Evolutionary conservation across 2,329 filamentous ascomycete species (phyloP), one percentile per base, ranked within the genome.

Genomic region (Colletotrichum musae): DNA sequence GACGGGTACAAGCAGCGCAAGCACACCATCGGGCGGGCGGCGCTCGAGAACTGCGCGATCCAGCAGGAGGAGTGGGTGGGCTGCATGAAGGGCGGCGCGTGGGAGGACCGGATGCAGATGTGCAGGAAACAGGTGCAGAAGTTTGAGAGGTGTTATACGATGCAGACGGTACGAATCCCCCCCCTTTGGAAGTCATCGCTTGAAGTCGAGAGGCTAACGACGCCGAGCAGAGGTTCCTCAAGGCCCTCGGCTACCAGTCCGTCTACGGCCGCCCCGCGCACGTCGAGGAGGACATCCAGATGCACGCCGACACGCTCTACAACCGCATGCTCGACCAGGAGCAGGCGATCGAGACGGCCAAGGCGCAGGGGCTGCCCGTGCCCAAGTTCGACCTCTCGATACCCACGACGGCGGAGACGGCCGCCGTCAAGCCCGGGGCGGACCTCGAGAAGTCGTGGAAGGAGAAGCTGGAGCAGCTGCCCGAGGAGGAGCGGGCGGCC

Each of bases 291-390:
- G 89, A 92, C 74, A 94, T 99, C 71, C 96, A 98, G 81, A 94
- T 98, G 91, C 95, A 98, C 79, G 95, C 95, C 68, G 96, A 99
- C 82, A 89, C 89, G 72, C 86, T 99, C 48, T 99, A 94, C 80
- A 93, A 95, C 76, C 90, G 92, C 74, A 94, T 98, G 91, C 81
- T 97, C 45, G 87, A 89, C 70, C 94, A 97, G 78, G 95, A 99
- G 80, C 85, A 85, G 21, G 88, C 87, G 71, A 89, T 93, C n/a
- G 89, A 92, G 72, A 87, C 90, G 75, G 93, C 92, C 43, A 90
- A 90, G 79, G 84, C 86, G 62, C 87, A 88, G 72, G 89, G 89
- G 32, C 80, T 79, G n/a, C 85, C 87, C 0, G 77, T 85, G 53
- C 91, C 92, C 0, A 81, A 83, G 21, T 91, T 93, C 75, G 83